Evolutionary conservation across 768 basidiomycete species (phyloP).

Genomic region (Suillus paluster): DNA sequence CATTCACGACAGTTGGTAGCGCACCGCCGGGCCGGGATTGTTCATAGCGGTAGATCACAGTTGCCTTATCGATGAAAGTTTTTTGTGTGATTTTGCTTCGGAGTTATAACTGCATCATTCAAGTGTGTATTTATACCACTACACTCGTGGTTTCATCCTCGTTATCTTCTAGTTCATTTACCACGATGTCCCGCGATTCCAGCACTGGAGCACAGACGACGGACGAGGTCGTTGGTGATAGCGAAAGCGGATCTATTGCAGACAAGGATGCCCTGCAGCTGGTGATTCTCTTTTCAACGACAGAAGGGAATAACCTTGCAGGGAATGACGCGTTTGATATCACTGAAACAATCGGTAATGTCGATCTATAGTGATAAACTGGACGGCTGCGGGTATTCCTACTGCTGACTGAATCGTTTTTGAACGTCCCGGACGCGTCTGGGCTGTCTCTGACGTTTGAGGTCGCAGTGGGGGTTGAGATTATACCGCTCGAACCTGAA

Average conservation of each 20-base stretch:
- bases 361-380: constrained; percentile 66
- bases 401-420: constrained; percentile 35
- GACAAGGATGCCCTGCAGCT: constrained; percentile 58
- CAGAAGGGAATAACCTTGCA: constrained; percentile 35
- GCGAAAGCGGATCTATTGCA: constrained; percentile 34
- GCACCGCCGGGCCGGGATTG: constrained; percentile 8
- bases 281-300: constrained; percentile 47
- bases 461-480: constrained; percentile 80
- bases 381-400: constrained; percentile 91
- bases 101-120: constrained; percentile 27
- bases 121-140: constrained; percentile 37
- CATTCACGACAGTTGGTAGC: background rate
- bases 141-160: background rate
- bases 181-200: constrained; percentile 27
- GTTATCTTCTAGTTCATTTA: background rate
- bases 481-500: constrained; percentile 98
- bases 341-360: constrained; percentile 68
- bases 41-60: constrained; percentile 14
- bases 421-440: constrained; percentile 22
- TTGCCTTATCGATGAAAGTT: background rate
- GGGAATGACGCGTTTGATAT: constrained; percentile 32
- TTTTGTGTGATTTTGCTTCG: constrained; percentile 19
- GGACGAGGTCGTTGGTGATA: constrained; percentile 13
- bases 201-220: constrained; percentile 17
- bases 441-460: constrained; percentile 18